Conservation (phyloP, 2,329 filamentous ascomycete genomes). For the Fusarium globosum region DNA sequence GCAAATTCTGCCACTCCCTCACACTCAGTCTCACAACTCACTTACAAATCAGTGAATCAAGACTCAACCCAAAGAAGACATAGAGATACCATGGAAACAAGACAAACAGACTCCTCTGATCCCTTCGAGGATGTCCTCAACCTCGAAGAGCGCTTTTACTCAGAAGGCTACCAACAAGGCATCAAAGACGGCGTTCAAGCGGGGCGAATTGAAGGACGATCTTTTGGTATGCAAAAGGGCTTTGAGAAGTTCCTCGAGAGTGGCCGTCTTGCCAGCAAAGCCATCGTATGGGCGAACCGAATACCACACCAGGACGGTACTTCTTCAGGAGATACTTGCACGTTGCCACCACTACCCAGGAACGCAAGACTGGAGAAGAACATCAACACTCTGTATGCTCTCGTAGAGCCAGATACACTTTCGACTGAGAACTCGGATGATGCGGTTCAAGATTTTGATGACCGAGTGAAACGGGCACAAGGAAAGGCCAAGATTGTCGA, state of each 20-base stretch:
- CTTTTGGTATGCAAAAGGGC: slow-evolving; percentile 90
- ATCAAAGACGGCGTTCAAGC: slow-evolving; percentile 78
- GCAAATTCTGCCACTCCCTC: slow-evolving; percentile 44
- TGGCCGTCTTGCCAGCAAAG: slow-evolving; percentile 81
- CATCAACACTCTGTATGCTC: slow-evolving; percentile 76
- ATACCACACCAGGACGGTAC: slow-evolving; percentile 51
- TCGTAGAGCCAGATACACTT: slow-evolving; percentile 82
- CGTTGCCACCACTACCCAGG: slow-evolving; percentile 58
- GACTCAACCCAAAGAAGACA: background rate
- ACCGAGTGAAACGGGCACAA: slow-evolving; percentile 83
- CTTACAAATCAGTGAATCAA: slow-evolving; percentile 37
- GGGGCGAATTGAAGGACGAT: slow-evolving; percentile 87
- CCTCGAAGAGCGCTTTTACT: slow-evolving; percentile 78
- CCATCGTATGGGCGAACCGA: slow-evolving; percentile 85
- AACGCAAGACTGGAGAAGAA: slow-evolving; percentile 82
- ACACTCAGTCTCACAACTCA: slow-evolving; percentile 24
- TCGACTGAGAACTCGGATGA: slow-evolving; percentile 88
- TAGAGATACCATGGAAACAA: slow-evolving; percentile 21
- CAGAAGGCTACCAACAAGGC: slow-evolving; percentile 82
- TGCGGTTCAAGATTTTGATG: slow-evolving; percentile 90
- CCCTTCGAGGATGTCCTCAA: slow-evolving; percentile 68
- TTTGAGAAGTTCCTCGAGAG: slow-evolving; percentile 91
- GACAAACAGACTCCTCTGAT: slow-evolving; percentile 53
- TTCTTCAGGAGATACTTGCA: slow-evolving; percentile 10
- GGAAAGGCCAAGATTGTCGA: slow-evolving; percentile 89